Conservation (phyloP, 1,284 basidiomycete species). For the Pholiota adiposa region DNA sequence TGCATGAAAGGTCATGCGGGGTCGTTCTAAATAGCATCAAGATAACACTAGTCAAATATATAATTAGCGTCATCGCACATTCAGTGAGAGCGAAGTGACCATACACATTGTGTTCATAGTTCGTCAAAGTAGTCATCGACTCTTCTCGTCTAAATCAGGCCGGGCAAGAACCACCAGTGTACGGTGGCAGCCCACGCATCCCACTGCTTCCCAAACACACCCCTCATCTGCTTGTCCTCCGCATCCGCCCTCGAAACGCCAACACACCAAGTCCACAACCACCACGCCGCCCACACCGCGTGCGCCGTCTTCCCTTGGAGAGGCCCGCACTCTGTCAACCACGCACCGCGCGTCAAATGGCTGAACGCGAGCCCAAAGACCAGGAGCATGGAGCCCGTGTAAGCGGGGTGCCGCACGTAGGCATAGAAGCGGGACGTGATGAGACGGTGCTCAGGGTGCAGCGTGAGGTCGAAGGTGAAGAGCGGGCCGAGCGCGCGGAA, state of each 20-base stretch:
- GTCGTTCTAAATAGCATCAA: too few relatives aligned
- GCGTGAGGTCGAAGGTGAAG: slow-evolving; percentile 67
- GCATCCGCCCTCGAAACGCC: slow-evolving; percentile 52
- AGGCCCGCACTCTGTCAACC: slow-evolving; percentile 54
- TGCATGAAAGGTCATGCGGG: too few relatives aligned
- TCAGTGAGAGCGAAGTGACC: not conserved
- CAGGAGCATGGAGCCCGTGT: slow-evolving; percentile 53
- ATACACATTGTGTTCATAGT: not conserved
- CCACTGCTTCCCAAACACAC: slow-evolving; percentile 55
- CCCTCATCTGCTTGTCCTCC: slow-evolving; percentile 57
- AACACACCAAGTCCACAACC: slow-evolving; percentile 54
- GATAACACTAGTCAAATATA: not conserved
- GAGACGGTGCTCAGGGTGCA: slow-evolving; percentile 58
- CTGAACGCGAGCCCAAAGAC: slow-evolving; percentile 54
- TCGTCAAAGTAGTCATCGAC: not conserved
- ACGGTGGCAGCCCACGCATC: slow-evolving; percentile 52
- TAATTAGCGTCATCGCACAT: not conserved
- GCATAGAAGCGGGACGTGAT: slow-evolving; percentile 58
- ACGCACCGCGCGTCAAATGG: slow-evolving; percentile 57
- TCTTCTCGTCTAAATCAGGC: slow-evolving; percentile 31
- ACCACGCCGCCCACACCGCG: slow-evolving; percentile 52
- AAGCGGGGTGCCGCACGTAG: slow-evolving; percentile 59
- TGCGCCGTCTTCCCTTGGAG: slow-evolving; percentile 32
- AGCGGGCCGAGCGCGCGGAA: slow-evolving; percentile 51
- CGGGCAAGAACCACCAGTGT: slow-evolving; percentile 61